Percentiles rank a stretch among this genome's conserved stretches.
phyloP scores from a whole-genome alignment of 176 grass and related monocot species.

The Puya raimondii region DNA sequence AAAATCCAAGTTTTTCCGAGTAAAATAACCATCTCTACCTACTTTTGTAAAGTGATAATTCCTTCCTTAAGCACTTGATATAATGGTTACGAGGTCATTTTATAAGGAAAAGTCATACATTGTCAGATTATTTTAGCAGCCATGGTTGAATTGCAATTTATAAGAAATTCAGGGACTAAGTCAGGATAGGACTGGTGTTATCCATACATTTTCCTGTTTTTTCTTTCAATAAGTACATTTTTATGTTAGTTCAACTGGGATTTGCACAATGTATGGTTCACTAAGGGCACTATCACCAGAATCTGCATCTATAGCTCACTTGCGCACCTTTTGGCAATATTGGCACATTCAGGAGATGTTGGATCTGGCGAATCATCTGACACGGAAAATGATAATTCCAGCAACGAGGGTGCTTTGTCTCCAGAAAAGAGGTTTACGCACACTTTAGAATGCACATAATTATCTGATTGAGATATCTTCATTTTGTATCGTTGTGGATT shows the following conservation, averaged over 20 bases:
- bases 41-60: too few species aligned
- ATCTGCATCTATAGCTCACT: slow-evolving; percentile 28
- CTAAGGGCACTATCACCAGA: slow-evolving; percentile 17
- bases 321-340: slow-evolving; percentile 34
- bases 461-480: slow-evolving; percentile 20
- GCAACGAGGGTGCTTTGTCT: slow-evolving; percentile 39
- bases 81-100: too few species aligned
- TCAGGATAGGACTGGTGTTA: too few species aligned
- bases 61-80: too few species aligned
- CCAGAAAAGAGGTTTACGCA: slow-evolving; percentile 33
- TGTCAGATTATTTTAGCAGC: too few species aligned
- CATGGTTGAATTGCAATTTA: too few species aligned
- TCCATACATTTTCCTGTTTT: too few species aligned
- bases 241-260: slow-evolving; percentile 4
- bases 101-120: too few species aligned
- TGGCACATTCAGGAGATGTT: slow-evolving; percentile 37
- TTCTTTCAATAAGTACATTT: too few species aligned
- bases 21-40: too few species aligned
- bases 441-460: slow-evolving; percentile 31
- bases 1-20: too few species aligned
- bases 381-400: slow-evolving; percentile 40
- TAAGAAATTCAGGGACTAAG: too few species aligned
- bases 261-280: slow-evolving; percentile 9
- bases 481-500: not conserved
- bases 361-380: slow-evolving; percentile 44